phyloP scores from a whole-genome alignment of 441 rosid genomes.

The Populus hybrid region DNA sequence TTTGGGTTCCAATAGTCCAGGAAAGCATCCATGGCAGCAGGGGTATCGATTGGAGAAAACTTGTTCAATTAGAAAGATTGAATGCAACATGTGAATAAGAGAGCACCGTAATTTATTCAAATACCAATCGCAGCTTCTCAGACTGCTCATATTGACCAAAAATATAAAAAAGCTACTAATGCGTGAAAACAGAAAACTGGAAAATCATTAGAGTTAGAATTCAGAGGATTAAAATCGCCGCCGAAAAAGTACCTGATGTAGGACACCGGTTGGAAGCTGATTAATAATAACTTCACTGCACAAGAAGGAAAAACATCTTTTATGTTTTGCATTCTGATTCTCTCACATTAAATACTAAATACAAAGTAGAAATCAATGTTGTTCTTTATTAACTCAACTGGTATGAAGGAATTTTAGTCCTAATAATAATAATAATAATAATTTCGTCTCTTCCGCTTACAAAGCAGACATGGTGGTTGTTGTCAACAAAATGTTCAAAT shows the following conservation, averaged over 20 bases:
- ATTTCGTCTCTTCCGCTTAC: conserved; percentile 31
- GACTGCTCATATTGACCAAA: not conserved
- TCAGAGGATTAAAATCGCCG: not conserved
- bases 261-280: not conserved
- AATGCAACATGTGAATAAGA: not conserved
- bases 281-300: not conserved
- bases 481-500: conserved; percentile 72
- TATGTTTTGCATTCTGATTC: not conserved
- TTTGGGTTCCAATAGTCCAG: conserved; percentile 77
- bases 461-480: conserved; percentile 74
- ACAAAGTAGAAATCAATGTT: no score
- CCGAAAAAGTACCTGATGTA: not conserved
- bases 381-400: not conserved
- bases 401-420: not conserved
- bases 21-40: conserved; percentile 67
- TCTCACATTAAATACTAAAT: not conserved
- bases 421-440: not conserved
- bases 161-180: not conserved
- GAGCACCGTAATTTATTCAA: no score
- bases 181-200: not conserved
- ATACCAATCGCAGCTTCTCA: not conserved
- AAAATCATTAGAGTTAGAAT: not conserved
- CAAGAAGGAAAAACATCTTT: not conserved
- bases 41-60: conserved; percentile 91
- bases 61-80: conserved; percentile 31